Base-by-base conservation (phyloP, 768 basidiomycete genomes). In the Xerocomus brunneocitrinus region DNA sequence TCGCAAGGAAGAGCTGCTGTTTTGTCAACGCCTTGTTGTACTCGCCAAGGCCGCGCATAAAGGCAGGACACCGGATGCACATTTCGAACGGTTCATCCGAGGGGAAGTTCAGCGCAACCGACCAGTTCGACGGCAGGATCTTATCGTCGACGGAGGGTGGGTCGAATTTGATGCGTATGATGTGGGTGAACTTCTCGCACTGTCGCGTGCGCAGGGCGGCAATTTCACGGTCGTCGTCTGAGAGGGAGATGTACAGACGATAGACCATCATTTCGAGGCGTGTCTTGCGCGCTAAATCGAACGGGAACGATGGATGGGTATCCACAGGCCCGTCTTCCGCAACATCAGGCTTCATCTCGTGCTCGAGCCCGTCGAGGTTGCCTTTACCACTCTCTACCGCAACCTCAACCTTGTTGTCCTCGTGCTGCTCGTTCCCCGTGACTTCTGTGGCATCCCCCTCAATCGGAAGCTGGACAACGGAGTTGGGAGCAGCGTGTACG, bases 101-200 rank as follows among this genome's bases (percentile, higher is more conserved):
- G 2, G 14, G 13, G 3, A 6, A 3, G 19, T 16, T 24, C 16
- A 35, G 2, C 22, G 40, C 7, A 0, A 2, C 3, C 2, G 22
- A 22, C 57, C 57, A 58, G 25, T 36, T 30, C 3, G 54, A 58
- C 3, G 54, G 57, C 1, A 14, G 2, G 46, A 55, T 38, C 30
- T 32, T 45, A 12, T 16, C 3, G 24, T 12, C 5, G n/a, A 1
- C 7, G 19, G 50, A 16, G 31, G 14, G 22, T 1, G 54, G 12
- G 1, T 41, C 34, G 34, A 56, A 41, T 2, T 4, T n/a, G 34
- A 52, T 10, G 10, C 50, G 54, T 2, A 57, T 28, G 25, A 57
- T 16, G 30, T 47, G 53, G 7, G 38, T 55, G 9, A 55, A 57
- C 13, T 7, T 13, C 8, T 42, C 30, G 24, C 25, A 3, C 3